A percentile compares a stretch with the other conserved stretches of the same genome.
Conservation (phyloP, 225 moss, liverwort and hornwort genomes). For the Polytrichum commune region DNA sequence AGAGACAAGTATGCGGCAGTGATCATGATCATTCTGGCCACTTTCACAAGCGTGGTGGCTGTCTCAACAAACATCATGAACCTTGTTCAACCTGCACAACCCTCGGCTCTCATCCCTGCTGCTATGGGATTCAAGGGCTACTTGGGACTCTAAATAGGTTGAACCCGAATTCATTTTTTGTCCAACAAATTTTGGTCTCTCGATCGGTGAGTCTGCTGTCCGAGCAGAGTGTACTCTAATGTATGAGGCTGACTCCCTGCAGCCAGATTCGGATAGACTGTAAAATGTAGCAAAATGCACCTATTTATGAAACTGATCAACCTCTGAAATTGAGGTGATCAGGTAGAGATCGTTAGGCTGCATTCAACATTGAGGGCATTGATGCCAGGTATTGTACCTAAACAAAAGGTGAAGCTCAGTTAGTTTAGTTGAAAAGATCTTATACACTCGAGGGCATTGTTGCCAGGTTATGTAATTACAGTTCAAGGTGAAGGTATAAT, state of each 20-base stretch:
- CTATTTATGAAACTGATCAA: background rate
- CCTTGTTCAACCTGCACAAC: conserved; percentile 26
- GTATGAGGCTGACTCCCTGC: background rate
- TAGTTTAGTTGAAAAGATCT: no score
- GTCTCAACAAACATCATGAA: conserved; percentile 67
- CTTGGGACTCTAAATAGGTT: conserved; percentile 35
- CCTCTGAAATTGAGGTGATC: background rate
- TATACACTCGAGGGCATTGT: no score
- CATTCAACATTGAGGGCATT: background rate
- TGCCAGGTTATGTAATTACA: no score
- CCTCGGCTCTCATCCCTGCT: conserved; percentile 12
- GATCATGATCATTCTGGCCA: conserved; percentile 68
- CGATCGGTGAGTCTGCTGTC: background rate
- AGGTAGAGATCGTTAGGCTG: background rate
- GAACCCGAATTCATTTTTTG: background rate
- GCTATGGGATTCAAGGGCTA: conserved; percentile 11
- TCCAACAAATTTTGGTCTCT: background rate
- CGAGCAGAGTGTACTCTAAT: background rate
- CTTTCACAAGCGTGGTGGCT: conserved; percentile 65
- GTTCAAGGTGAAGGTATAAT: no score
- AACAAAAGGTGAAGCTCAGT: background rate
- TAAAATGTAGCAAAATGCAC: background rate
- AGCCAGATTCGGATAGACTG: no score
- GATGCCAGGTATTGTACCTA: background rate
- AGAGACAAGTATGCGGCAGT: conserved; percentile 65